Percentiles rank a stretch among this genome's conserved stretches.
These are phyloP conservation scores for Pleurotus giganteus DNA, from an alignment of 768 basidiomycete species.

Conservation along the genomic window DNA sequence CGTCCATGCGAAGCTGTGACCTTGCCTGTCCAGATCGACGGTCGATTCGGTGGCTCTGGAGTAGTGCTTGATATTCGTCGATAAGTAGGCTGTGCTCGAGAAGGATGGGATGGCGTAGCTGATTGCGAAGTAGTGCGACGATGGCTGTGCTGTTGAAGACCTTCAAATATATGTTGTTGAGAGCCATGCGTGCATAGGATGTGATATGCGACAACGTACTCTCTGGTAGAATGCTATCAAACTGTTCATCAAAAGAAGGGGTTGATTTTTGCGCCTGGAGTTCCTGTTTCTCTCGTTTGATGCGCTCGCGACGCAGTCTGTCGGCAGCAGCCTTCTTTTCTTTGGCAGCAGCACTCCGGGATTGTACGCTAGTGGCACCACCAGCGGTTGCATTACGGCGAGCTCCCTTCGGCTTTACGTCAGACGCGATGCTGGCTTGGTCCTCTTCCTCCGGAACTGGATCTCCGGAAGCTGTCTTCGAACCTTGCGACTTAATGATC, in stretches of 20 bases:
- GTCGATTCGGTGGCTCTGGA: neutral
- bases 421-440: conserved; percentile 8
- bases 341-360: conserved; percentile 20
- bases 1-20: conserved; percentile 7
- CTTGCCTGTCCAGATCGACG: conserved; percentile 1
- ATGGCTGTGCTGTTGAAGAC: conserved; percentile 1
- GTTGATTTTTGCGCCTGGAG: conserved; percentile 10
- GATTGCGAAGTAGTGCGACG: neutral
- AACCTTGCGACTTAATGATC: conserved; percentile 31
- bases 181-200: neutral
- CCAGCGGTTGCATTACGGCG: conserved; percentile 19
- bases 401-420: conserved; percentile 25
- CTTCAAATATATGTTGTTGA: neutral
- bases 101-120: neutral
- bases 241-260: conserved; percentile 7
- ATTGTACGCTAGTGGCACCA: conserved; percentile 17
- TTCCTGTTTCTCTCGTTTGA: conserved; percentile 21
- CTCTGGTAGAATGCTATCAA: conserved; percentile 8
- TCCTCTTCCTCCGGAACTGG: conserved; percentile 1
- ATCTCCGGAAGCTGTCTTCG: conserved; percentile 21
- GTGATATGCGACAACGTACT: neutral
- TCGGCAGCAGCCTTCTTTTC: conserved; percentile 26
- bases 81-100: neutral
- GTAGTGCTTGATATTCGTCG: neutral
- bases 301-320: conserved; percentile 17